Evolutionary conservation across 768 basidiomycete species (phyloP).

Genomic region (Podaxis rugospora): DNA sequence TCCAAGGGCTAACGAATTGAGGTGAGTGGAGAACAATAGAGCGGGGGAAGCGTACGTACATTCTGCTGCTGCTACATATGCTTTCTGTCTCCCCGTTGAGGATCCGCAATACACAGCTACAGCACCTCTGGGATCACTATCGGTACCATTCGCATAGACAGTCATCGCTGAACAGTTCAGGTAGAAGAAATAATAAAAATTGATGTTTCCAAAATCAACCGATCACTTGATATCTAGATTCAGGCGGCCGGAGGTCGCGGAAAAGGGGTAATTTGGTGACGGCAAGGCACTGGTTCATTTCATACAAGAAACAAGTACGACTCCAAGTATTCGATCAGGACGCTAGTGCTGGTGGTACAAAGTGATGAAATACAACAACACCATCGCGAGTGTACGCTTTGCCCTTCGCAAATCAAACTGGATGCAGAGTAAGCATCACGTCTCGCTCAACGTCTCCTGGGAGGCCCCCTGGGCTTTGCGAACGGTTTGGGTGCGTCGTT

Average conservation of each 20-base stretch:
- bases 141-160: not conserved
- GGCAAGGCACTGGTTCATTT: not conserved
- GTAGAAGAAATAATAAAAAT: not conserved
- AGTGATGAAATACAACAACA: not conserved
- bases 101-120: conserved; percentile 88
- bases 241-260: not conserved
- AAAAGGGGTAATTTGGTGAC: not conserved
- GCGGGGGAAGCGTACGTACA: conserved; percentile 39
- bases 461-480: conserved; percentile 67
- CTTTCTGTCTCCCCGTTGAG: conserved; percentile 55
- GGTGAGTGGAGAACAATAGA: not conserved
- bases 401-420: too few species aligned
- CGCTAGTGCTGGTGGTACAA: not conserved
- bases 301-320: not conserved
- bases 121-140: conserved; percentile 20
- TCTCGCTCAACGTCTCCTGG: conserved; percentile 35
- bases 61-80: conserved; percentile 61
- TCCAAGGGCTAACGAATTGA: conserved; percentile 54
- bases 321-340: not conserved
- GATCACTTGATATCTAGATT: not conserved
- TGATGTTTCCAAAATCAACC: not conserved
- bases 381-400: too few species aligned
- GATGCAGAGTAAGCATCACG: not conserved
- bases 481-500: conserved; percentile 46
- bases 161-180: not conserved